Evolutionary conservation across 805 yeast species (phyloP).

Genomic region (Candida nanaspora): DNA sequence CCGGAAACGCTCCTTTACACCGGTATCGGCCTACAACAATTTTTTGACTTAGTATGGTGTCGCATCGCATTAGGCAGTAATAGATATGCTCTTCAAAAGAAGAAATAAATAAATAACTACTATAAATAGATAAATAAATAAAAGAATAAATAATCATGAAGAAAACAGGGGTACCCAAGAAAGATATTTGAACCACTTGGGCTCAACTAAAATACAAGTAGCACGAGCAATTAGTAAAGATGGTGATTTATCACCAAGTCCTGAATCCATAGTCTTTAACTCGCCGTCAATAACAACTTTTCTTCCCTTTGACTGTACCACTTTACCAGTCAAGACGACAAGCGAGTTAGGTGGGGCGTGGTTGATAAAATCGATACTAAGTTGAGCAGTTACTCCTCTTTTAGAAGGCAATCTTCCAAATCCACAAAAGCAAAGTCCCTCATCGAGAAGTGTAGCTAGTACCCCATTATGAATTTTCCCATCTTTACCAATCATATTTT

Average conservation of each 20-base stretch:
- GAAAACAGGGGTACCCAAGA: constrained; percentile 40
- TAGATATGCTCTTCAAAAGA: too few relatives aligned
- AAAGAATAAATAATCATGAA: not conserved
- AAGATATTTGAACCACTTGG: constrained; percentile 77
- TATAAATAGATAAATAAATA: not conserved
- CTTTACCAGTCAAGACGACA: constrained; percentile 61
- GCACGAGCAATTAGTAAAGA: constrained; percentile 52
- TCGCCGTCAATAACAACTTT: constrained; percentile 74
- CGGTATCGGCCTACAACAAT: too few relatives aligned
- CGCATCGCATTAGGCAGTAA: too few relatives aligned
- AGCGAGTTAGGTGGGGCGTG: constrained; percentile 57
- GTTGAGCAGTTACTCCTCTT: constrained; percentile 83
- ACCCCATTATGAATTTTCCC: constrained; percentile 80
- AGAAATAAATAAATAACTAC: not conserved
- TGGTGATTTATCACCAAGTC: constrained; percentile 4
- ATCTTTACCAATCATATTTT: constrained; percentile 54
- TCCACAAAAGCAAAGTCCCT: constrained; percentile 79
- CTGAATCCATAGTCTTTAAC: constrained; percentile 42
- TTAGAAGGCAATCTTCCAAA: constrained; percentile 72
- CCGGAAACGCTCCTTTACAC: too few relatives aligned
- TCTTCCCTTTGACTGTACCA: constrained; percentile 62
- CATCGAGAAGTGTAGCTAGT: constrained; percentile 73
- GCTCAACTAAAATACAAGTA: constrained; percentile 71
- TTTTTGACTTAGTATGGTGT: too few relatives aligned
- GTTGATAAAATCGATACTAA: constrained; percentile 55